Percentiles rank a stretch among this genome's conserved stretches.
These are phyloP conservation scores for Teratosphaeria viscida DNA, from an alignment of 2,329 filamentous ascomycete genomes.

Conservation along the genomic window DNA sequence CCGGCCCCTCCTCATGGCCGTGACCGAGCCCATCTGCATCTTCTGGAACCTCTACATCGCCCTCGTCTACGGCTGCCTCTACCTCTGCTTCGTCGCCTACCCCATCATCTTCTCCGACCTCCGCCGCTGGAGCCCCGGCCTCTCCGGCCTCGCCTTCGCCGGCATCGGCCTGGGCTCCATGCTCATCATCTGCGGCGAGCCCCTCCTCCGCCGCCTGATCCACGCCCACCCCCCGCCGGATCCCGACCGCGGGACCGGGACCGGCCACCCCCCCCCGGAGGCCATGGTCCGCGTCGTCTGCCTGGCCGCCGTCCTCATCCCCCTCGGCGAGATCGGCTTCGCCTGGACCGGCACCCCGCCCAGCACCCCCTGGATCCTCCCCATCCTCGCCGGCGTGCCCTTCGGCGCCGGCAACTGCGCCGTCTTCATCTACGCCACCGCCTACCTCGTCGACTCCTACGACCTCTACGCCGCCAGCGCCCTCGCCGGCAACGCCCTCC, in stretches of 20 bases:
- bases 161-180: conserved; percentile 55
- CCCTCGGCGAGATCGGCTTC: conserved; percentile 74
- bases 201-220: conserved; percentile 66
- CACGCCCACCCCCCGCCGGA: conserved; percentile 63
- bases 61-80: conserved; percentile 75
- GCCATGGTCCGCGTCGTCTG: conserved; percentile 72
- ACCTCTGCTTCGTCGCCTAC: conserved; percentile 81
- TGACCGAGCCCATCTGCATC: conserved; percentile 77
- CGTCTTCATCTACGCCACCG: conserved; percentile 72
- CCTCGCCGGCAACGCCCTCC: conserved; percentile 67
- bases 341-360: conserved; percentile 76
- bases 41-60: conserved; percentile 63
- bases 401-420: conserved; percentile 69
- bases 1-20: conserved; percentile 65
- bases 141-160: conserved; percentile 67
- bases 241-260: conserved; percentile 56
- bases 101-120: conserved; percentile 68
- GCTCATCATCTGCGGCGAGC: conserved; percentile 46
- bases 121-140: conserved; percentile 66
- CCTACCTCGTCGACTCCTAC: conserved; percentile 70
- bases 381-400: conserved; percentile 66
- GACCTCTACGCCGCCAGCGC: conserved; percentile 74
- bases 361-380: conserved; percentile 71
- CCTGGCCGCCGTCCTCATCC: conserved; percentile 62
- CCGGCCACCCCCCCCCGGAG: conserved; percentile 64